Evolutionary conservation across 148 eudicot species (phyloP).

Genomic region (Heliamphora exappendiculata): DNA sequence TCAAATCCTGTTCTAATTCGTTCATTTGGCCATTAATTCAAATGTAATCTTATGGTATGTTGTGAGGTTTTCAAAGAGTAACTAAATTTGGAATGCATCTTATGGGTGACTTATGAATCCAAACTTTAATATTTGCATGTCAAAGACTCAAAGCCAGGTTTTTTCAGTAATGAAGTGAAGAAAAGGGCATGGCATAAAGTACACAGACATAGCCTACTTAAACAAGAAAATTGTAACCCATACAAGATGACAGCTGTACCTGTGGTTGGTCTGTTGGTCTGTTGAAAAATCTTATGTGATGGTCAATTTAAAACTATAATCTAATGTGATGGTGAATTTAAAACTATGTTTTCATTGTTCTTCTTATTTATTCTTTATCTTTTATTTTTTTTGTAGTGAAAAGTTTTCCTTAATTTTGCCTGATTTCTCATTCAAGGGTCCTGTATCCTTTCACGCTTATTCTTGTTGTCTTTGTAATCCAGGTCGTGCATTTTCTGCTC

Average conservation of each 20-base stretch:
- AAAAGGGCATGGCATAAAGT: background rate
- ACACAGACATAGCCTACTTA: background rate
- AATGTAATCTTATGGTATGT: background rate
- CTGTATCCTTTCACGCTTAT: slow-evolving; percentile 5
- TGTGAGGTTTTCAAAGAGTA: background rate
- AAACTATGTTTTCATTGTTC: background rate
- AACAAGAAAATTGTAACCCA: background rate
- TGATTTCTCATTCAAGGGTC: slow-evolving; percentile 7
- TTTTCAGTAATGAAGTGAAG: background rate
- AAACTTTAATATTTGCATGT: background rate
- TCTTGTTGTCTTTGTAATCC: slow-evolving; percentile 6
- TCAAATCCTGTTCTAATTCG: background rate
- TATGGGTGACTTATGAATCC: background rate
- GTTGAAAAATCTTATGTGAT: background rate
- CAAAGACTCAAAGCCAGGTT: background rate
- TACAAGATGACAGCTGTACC: background rate
- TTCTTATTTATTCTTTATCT: background rate
- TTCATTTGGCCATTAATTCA: background rate
- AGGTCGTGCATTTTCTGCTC: slow-evolving; percentile 82
- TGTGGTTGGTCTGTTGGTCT: background rate
- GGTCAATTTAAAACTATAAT: background rate
- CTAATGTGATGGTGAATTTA: background rate
- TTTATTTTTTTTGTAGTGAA: background rate
- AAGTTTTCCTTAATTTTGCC: background rate
- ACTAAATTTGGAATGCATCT: background rate